A percentile compares a stretch with the other conserved stretches of the same genome.
These are phyloP conservation scores for Porcisia hertigi DNA, from an alignment of 208 protist genomes.

Conservation along the genomic window DNA sequence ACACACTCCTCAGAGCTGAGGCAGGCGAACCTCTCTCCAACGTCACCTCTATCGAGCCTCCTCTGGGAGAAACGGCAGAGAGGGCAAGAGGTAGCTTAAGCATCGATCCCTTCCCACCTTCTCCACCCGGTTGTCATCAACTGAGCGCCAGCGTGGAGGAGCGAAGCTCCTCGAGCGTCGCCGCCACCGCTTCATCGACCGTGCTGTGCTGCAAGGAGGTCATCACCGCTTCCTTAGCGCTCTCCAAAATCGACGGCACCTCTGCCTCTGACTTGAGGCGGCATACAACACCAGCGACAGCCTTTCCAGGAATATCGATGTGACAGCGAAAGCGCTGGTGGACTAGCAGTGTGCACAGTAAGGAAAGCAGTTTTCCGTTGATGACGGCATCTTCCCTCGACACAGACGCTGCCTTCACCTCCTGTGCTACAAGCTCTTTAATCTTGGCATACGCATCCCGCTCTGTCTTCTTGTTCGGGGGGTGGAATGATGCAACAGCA, in stretches of 20 bases:
- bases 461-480: constrained; percentile 71
- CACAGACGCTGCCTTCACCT: constrained; percentile 19
- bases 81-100: background rate
- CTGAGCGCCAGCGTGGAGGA: constrained; percentile 21
- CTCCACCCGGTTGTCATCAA: background rate
- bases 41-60: background rate
- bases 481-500: constrained; percentile 66
- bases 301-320: constrained; percentile 61
- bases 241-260: constrained; percentile 30
- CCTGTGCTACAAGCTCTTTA: constrained; percentile 24
- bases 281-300: constrained; percentile 54
- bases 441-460: constrained; percentile 50
- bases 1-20: background rate
- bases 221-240: constrained; percentile 41
- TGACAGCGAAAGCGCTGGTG: constrained; percentile 53
- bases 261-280: constrained; percentile 36
- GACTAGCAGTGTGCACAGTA: constrained; percentile 54
- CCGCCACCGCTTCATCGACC: constrained; percentile 24
- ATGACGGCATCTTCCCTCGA: constrained; percentile 40
- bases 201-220: constrained; percentile 37
- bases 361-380: constrained; percentile 50
- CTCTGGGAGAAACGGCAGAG: background rate
- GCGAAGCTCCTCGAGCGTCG: constrained; percentile 44
- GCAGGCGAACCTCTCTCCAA: background rate
- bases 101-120: background rate